phyloP scores from a whole-genome alignment of 176 grass and related monocot genomes.

The Ensete ventricosum region DNA sequence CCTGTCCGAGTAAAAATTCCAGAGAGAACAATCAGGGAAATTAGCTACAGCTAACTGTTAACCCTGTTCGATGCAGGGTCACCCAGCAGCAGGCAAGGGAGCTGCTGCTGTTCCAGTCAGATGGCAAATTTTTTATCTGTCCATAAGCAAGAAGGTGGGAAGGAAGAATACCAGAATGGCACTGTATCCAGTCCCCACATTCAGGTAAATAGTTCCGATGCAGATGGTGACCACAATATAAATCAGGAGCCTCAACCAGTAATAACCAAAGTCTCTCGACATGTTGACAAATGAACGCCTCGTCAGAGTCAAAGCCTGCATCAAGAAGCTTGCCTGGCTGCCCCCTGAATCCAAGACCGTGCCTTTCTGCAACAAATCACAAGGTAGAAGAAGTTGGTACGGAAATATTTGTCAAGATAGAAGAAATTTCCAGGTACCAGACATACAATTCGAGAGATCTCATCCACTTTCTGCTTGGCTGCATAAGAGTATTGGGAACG shows the following conservation, averaged over 20 bases:
- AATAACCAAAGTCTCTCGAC: slow-evolving; percentile 94
- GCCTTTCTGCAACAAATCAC: slow-evolving; percentile 58
- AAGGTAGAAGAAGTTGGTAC: too few species aligned
- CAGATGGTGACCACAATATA: slow-evolving; percentile 92
- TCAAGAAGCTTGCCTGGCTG: slow-evolving; percentile 81
- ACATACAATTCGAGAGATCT: slow-evolving; percentile 74
- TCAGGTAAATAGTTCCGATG: slow-evolving; percentile 92
- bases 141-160: background rate
- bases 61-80: background rate
- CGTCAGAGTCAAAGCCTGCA: slow-evolving; percentile 65
- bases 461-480: slow-evolving; percentile 61
- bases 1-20: slow-evolving; percentile 17
- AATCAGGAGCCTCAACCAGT: slow-evolving; percentile 94
- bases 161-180: slow-evolving; percentile 67
- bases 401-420: too few species aligned
- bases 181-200: slow-evolving; percentile 83
- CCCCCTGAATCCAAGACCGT: slow-evolving; percentile 77
- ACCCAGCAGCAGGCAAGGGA: background rate
- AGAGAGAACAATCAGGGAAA: too few species aligned
- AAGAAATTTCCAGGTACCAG: background rate
- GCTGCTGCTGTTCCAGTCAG: background rate
- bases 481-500: slow-evolving; percentile 53
- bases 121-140: slow-evolving; percentile 3
- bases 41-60: too few species aligned
- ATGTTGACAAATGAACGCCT: slow-evolving; percentile 87